These are phyloP conservation scores for Ogataea sp. DNA, from an alignment of 805 yeast genomes.

Conservation along the genomic window DNA sequence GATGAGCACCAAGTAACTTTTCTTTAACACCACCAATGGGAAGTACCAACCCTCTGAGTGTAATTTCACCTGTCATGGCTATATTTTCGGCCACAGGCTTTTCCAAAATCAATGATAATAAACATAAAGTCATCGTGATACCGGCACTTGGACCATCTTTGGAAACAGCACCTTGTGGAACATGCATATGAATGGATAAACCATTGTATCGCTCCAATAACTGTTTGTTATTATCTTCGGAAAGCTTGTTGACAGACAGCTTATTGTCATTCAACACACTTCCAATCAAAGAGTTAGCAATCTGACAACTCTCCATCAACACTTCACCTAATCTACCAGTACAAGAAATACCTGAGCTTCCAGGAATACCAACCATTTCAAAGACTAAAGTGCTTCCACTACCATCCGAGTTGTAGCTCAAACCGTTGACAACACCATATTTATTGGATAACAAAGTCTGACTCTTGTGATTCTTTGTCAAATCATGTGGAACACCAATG, in stretches of 20 bases:
- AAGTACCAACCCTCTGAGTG: constrained; percentile 66
- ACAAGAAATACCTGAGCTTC: constrained; percentile 40
- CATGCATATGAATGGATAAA: constrained; percentile 43
- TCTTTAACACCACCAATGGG: constrained; percentile 82
- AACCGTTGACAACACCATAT: constrained; percentile 77
- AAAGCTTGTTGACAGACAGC: constrained; percentile 1
- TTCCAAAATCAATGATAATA: constrained; percentile 33
- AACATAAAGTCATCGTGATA: constrained; percentile 40
- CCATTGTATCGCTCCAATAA: constrained; percentile 38
- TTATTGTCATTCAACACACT: constrained; percentile 32
- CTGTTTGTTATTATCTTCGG: constrained; percentile 7
- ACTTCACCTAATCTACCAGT: constrained; percentile 84
- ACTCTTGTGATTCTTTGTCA: constrained; percentile 24
- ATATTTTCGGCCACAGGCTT: constrained; percentile 37
- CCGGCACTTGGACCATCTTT: constrained; percentile 45
- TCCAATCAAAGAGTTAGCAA: constrained; percentile 67
- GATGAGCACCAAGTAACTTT: constrained; percentile 71
- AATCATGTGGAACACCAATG: constrained; percentile 48
- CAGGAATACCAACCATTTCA: constrained; percentile 66
- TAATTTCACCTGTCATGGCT: constrained; percentile 87
- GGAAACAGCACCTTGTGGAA: constrained; percentile 39
- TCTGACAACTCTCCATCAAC: constrained; percentile 70
- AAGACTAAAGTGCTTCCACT: constrained; percentile 75
- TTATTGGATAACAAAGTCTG: constrained; percentile 39
- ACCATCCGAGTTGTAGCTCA: constrained; percentile 83